phyloP scores from a whole-genome alignment of 1,284 basidiomycete species.

The Vanrija pseudolonga region DNA sequence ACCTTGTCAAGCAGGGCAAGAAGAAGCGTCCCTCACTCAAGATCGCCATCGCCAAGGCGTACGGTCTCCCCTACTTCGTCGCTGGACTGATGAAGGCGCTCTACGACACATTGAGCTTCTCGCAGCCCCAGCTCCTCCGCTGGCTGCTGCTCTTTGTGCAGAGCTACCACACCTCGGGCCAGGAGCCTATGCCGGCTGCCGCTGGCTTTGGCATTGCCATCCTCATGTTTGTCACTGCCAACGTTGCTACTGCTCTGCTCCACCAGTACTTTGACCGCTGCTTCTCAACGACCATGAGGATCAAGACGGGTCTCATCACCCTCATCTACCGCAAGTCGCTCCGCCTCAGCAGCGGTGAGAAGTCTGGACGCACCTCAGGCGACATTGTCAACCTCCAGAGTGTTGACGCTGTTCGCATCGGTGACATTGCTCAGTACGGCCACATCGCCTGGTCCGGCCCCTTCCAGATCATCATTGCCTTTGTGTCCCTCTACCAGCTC shows the following conservation, averaged over 20 bases:
- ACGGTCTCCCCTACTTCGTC: slow-evolving; percentile 69
- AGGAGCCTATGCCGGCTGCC: slow-evolving; percentile 35
- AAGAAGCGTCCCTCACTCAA: slow-evolving; percentile 67
- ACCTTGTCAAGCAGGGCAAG: slow-evolving; percentile 52
- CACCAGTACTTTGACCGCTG: slow-evolving; percentile 68
- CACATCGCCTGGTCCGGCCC: slow-evolving; percentile 54
- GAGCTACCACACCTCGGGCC: slow-evolving; percentile 54
- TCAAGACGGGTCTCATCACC: slow-evolving; percentile 80
- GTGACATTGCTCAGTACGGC: slow-evolving; percentile 79
- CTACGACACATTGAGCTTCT: slow-evolving; percentile 77
- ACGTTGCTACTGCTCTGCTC: slow-evolving; percentile 74
- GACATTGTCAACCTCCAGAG: slow-evolving; percentile 94
- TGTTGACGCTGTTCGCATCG: slow-evolving; percentile 72
- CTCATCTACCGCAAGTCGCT: slow-evolving; percentile 84
- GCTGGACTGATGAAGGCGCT: slow-evolving; percentile 68
- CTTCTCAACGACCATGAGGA: slow-evolving; percentile 68
- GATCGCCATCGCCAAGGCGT: slow-evolving; percentile 68
- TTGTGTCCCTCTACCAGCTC: slow-evolving; percentile 80
- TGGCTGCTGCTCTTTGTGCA: slow-evolving; percentile 78
- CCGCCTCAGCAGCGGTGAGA: slow-evolving; percentile 77
- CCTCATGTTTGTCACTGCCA: slow-evolving; percentile 73
- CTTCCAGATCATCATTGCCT: slow-evolving; percentile 73
- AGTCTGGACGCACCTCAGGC: slow-evolving; percentile 67
- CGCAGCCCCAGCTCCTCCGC: slow-evolving; percentile 84
- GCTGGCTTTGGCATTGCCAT: slow-evolving; percentile 72